Percentiles rank a stretch among this genome's conserved stretches.
phyloP scores from a whole-genome alignment of 805 yeast species.

The Brettanomyces bruxellensis region DNA sequence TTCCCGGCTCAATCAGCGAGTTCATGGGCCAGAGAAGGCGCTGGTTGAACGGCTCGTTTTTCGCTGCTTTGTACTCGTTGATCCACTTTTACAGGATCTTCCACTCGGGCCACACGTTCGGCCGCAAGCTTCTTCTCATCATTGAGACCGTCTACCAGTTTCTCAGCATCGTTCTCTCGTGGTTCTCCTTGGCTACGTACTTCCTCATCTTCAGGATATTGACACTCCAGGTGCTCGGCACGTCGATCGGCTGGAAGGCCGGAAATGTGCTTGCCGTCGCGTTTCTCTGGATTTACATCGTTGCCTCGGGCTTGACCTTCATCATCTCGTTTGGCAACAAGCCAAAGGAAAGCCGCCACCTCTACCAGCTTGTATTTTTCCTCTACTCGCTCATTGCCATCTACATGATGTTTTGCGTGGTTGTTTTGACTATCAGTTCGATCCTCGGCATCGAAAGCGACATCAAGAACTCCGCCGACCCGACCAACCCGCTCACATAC shows the following conservation, averaged over 20 bases:
- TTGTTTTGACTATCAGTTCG: constrained; percentile 52
- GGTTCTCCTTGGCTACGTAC: constrained; percentile 86
- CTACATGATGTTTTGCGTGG: constrained; percentile 71
- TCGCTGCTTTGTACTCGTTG: constrained; percentile 84
- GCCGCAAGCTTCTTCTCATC: constrained; percentile 60
- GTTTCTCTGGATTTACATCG: constrained; percentile 79
- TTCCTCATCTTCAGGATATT: constrained; percentile 84
- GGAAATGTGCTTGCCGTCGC: constrained; percentile 72
- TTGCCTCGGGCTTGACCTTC: constrained; percentile 69
- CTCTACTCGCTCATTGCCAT: constrained; percentile 80
- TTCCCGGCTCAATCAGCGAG: constrained; percentile 82
- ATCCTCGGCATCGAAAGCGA: constrained; percentile 42
- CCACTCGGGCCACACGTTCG: constrained; percentile 61
- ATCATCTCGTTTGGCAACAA: constrained; percentile 89
- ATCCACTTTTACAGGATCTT: constrained; percentile 67
- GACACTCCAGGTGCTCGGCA: constrained; percentile 60
- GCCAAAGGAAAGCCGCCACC: constrained; percentile 76
- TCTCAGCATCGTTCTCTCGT: constrained; percentile 65
- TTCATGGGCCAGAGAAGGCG: constrained; percentile 86
- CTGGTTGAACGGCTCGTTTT: constrained; percentile 95
- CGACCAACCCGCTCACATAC: constrained; percentile 29
- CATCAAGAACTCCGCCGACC: constrained; percentile 18
- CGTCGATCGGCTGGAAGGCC: constrained; percentile 36
- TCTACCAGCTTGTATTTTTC: constrained; percentile 60
- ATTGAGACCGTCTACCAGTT: constrained; percentile 75